Evolutionary conservation across 176 grass and related monocot genomes (phyloP), one percentile per base, ranked within the genome.

Genomic region (Eragrostis nindensis): DNA sequence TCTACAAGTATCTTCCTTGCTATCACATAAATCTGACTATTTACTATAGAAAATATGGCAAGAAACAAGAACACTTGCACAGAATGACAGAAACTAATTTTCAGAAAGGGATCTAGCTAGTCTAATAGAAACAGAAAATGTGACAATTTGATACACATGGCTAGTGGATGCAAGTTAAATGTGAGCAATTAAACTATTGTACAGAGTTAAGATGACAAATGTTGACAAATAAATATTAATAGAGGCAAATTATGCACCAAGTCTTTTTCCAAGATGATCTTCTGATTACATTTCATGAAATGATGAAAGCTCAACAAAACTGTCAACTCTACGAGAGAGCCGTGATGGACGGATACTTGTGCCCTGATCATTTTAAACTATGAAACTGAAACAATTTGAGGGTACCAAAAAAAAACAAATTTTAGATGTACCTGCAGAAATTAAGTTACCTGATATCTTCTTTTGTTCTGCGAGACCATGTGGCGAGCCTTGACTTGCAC

Each of bases 401-500:
- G 52, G 79, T 56, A 17, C 32, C 32, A 27, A 75, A 86, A 46
- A 21, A 41, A 53, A 11, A 36, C 43, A 64, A 69, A 47, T 15
- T 41, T 24, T 30, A 77, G 66, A 60, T 63, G 45, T 29, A 25
- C 2, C 16, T 65, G 59, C 38, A 83, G 21, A 49, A 11, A 14
- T 10, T 85, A n/a, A 55, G 79, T 36, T 74, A 94, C 96, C 88
- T 99, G 96, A 70, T 99, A 99, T 87, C 93, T 83, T 79, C 93
- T 91, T 86, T 95, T 99, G 81, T 99, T 99, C 81, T 96, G 97
- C 76, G 97, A 93, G 54, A 99, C 93, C 75, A 99, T 99, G 78
- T 99, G 97, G 11, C 91, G 90, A 63, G 97, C 97, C 79, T 96
- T 99, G 39, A 99, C 93, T 89, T 99, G 97, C 59, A 99, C 97